phyloP scores from a whole-genome alignment of 2,329 filamentous ascomycete species.

The Phialophora expanda region DNA sequence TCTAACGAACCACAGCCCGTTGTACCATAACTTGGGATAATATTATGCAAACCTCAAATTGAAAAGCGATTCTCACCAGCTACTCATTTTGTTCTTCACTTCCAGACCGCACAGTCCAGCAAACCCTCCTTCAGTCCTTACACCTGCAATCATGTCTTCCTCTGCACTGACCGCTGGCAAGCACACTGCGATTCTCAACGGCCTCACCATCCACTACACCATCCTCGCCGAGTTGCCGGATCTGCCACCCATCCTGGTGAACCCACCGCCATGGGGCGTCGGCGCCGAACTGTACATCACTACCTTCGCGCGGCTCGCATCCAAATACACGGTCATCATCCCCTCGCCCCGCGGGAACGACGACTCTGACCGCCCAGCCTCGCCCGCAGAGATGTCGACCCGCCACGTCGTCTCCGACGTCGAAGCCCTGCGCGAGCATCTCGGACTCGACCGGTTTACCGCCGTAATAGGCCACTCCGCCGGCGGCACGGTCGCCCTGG shows the following conservation, averaged over 20 bases:
- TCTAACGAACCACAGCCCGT: neutral
- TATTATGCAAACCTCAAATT: neutral
- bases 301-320: constrained; percentile 13
- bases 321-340: constrained; percentile 39
- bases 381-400: constrained; percentile 35
- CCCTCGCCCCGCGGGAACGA: constrained; percentile 42
- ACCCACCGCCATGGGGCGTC: constrained; percentile 24
- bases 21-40: neutral
- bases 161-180: constrained; percentile 15
- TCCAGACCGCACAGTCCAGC: neutral
- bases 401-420: constrained; percentile 39
- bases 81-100: neutral
- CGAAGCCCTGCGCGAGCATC: constrained; percentile 40
- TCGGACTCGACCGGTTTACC: constrained; percentile 34
- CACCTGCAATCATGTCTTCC: constrained; percentile 8
- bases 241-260: constrained; percentile 19
- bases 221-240: constrained; percentile 3
- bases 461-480: constrained; percentile 41
- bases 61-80: neutral
- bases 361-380: constrained; percentile 30
- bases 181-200: constrained; percentile 16
- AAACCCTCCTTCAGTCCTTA: neutral
- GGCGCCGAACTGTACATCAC: constrained; percentile 19
- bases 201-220: constrained; percentile 20
- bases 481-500: constrained; percentile 42